Percentiles rank a stretch among this genome's conserved stretches.
Conservation (phyloP, 2,329 filamentous ascomycete species). For the Lecanosticta acicola region DNA sequence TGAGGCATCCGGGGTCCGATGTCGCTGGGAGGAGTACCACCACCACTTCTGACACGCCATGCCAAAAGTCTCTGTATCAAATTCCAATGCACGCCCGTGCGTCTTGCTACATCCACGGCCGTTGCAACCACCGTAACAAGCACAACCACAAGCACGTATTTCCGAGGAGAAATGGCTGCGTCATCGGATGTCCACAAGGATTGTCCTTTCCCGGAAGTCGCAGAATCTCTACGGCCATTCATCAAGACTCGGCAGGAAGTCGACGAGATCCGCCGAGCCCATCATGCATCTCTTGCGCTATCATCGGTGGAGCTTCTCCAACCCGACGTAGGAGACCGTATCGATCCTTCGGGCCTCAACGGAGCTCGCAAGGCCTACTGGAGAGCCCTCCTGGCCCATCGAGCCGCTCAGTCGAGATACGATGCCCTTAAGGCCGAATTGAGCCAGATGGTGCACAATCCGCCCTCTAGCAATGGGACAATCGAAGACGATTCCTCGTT, state of each 20-base stretch:
- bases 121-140: no score
- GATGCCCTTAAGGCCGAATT: constrained; percentile 29
- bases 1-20: no score
- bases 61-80: no score
- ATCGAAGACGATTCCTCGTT: constrained; percentile 1
- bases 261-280: constrained; percentile 21
- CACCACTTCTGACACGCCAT: no score
- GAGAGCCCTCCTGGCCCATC: constrained; percentile 28
- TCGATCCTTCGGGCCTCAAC: constrained; percentile 16
- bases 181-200: not conserved
- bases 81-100: no score
- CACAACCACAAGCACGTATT: no score
- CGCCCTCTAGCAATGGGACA: not conserved
- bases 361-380: constrained; percentile 30
- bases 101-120: no score
- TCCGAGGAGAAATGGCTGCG: not conserved
- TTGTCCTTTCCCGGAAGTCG: constrained; percentile 28
- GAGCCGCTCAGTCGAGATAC: constrained; percentile 25
- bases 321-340: not conserved
- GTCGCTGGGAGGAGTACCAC: no score
- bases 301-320: constrained; percentile 6
- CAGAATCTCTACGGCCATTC: constrained; percentile 26
- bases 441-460: constrained; percentile 11
- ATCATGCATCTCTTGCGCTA: constrained; percentile 24
- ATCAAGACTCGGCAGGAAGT: constrained; percentile 29